Percentiles rank a stretch among this genome's conserved stretches.
These are phyloP conservation scores for Pezicula radicicola DNA, from an alignment of 2,329 filamentous ascomycete genomes.

Conservation along the genomic window DNA sequence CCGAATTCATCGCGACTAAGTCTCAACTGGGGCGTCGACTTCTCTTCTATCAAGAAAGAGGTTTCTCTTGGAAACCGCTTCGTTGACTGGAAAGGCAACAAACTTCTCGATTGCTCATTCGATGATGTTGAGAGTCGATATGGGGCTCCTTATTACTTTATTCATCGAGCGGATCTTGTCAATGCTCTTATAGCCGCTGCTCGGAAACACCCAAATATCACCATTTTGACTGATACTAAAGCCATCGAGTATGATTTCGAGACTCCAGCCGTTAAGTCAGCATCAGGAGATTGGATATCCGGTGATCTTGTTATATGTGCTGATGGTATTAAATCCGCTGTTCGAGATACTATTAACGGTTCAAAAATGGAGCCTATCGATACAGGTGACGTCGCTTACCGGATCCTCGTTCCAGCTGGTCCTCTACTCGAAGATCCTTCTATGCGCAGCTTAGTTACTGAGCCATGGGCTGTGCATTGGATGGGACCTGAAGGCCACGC, in stretches of 20 bases:
- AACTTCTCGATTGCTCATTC: background rate
- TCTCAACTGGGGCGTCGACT: background rate
- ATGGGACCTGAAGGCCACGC: slow-evolving; percentile 30
- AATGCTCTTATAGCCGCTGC: background rate
- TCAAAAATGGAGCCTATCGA: slow-evolving; percentile 20
- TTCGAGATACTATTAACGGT: slow-evolving; percentile 36
- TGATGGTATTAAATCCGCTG: slow-evolving; percentile 50
- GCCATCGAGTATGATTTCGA: background rate
- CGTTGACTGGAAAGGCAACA: background rate
- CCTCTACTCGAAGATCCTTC: slow-evolving; percentile 22
- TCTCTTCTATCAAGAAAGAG: background rate
- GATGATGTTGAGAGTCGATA: background rate
- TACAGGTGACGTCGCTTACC: slow-evolving; percentile 34
- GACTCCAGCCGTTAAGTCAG: background rate
- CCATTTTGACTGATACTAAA: background rate
- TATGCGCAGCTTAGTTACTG: slow-evolving; percentile 22
- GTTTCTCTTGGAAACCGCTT: background rate
- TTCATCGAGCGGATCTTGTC: background rate
- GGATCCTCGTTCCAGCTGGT: slow-evolving; percentile 34
- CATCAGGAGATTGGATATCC: background rate
- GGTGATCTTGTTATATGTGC: slow-evolving; percentile 47
- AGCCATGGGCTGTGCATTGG: slow-evolving; percentile 31
- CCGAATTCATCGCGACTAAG: background rate
- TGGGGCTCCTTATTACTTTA: background rate
- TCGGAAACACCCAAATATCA: background rate